These are phyloP conservation scores for Colletotrichum spaethianum DNA, from an alignment of 2,329 filamentous ascomycete genomes.

Conservation along the genomic window DNA sequence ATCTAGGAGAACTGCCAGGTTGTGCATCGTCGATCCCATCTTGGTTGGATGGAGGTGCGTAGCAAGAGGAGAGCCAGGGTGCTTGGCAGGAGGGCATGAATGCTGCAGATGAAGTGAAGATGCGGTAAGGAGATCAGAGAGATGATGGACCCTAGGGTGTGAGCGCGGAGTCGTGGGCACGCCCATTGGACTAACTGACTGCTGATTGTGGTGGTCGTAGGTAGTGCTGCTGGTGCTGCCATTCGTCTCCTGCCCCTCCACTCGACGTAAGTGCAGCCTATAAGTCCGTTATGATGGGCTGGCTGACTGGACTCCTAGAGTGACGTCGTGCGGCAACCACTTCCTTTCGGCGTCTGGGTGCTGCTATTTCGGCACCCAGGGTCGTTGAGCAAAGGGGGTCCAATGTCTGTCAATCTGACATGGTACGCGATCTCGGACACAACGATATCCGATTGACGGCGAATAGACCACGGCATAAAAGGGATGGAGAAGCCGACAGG, in stretches of 20 bases:
- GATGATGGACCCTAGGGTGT: constrained; percentile 25
- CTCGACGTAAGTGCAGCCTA: neutral
- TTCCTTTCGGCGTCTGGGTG: neutral
- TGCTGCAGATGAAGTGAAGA: constrained; percentile 38
- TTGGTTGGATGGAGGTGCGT: constrained; percentile 24
- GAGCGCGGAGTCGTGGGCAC: neutral
- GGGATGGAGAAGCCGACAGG: neutral
- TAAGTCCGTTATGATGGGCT: neutral
- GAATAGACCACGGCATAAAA: neutral
- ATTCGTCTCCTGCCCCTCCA: no score
- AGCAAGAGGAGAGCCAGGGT: constrained; percentile 14
- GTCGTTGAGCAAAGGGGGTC: neutral
- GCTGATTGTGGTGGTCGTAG: neutral
- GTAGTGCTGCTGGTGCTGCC: neutral
- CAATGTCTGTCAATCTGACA: neutral
- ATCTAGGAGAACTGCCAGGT: constrained; percentile 6
- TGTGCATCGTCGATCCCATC: constrained; percentile 38
- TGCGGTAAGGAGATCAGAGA: constrained; percentile 40
- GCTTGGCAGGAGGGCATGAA: constrained; percentile 34
- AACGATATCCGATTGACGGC: neutral
- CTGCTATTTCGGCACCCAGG: neutral
- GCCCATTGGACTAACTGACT: neutral
- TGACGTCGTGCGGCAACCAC: neutral
- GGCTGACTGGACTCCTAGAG: neutral
- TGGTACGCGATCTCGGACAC: neutral